Conservation (phyloP, 176 grass and related monocot species). For the Aegilops bicornis region DNA sequence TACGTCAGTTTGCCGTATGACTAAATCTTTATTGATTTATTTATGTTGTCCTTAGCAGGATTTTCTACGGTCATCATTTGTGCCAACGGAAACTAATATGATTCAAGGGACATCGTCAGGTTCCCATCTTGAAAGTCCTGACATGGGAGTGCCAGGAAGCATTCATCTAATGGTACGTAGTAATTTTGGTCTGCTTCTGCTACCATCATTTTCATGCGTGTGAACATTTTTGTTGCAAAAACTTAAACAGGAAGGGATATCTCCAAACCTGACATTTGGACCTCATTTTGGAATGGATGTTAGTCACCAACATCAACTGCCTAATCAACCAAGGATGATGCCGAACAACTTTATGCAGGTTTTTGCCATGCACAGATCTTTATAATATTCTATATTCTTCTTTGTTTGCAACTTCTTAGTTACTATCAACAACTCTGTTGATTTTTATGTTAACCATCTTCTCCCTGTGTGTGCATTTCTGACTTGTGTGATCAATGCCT, state of each 20-base stretch:
- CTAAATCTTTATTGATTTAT: constrained; percentile 5
- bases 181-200: constrained; percentile 31
- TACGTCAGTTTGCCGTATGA: constrained; percentile 14
- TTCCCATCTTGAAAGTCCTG: constrained; percentile 59
- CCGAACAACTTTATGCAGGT: constrained; percentile 81
- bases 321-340: constrained; percentile 63
- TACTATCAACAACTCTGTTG: background rate
- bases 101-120: constrained; percentile 46
- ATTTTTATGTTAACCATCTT: constrained; percentile 20
- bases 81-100: constrained; percentile 46
- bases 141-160: constrained; percentile 53
- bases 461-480: constrained; percentile 7
- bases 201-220: constrained; percentile 21
- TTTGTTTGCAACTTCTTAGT: constrained; percentile 14
- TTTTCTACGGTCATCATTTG: constrained; percentile 76
- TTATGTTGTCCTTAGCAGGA: constrained; percentile 48
- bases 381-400: background rate
- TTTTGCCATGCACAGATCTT: constrained; percentile 9
- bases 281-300: constrained; percentile 77
- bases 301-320: constrained; percentile 74
- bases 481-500: background rate
- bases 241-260: constrained; percentile 77
- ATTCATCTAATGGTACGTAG: constrained; percentile 72
- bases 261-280: constrained; percentile 84
- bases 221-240: constrained; percentile 24